A percentile compares a stretch with the other conserved stretches of the same genome.
Conservation (phyloP, 2,329 filamentous ascomycete genomes). For the Fusarium pilosicola region DNA sequence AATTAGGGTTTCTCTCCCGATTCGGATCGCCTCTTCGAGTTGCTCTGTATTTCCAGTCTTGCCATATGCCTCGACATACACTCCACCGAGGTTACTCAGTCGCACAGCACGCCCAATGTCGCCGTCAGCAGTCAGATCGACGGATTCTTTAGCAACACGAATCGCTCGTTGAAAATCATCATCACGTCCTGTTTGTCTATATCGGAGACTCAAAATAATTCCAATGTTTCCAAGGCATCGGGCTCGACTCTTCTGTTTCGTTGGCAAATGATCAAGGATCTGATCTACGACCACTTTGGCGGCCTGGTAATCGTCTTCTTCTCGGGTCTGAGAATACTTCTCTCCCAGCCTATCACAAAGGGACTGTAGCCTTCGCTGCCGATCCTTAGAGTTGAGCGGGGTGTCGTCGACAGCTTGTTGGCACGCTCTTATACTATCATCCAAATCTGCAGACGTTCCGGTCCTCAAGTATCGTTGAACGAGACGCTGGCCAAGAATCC, state of each 20-base stretch:
- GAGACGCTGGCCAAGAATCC: background rate
- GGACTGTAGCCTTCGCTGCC: background rate
- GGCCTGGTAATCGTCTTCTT: background rate
- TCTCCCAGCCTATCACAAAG: background rate
- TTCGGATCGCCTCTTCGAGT: background rate
- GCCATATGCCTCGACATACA: background rate
- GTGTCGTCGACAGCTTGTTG: background rate
- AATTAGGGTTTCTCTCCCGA: background rate
- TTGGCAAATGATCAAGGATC: background rate
- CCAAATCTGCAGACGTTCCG: background rate
- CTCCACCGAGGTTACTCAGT: background rate
- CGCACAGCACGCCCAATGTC: background rate
- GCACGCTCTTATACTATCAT: background rate
- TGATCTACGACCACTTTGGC: background rate
- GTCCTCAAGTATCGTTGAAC: background rate
- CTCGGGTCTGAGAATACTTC: background rate
- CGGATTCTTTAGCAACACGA: background rate
- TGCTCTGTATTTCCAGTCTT: background rate
- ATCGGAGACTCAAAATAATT: background rate
- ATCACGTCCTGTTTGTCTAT: background rate
- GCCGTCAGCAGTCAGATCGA: background rate
- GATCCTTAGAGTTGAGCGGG: background rate
- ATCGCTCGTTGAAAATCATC: background rate
- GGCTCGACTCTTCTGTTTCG: background rate
- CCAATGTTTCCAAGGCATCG: background rate